Evolutionary conservation across 2,329 filamentous ascomycete genomes (phyloP).

Genomic region (Colletotrichum viniferum): DNA sequence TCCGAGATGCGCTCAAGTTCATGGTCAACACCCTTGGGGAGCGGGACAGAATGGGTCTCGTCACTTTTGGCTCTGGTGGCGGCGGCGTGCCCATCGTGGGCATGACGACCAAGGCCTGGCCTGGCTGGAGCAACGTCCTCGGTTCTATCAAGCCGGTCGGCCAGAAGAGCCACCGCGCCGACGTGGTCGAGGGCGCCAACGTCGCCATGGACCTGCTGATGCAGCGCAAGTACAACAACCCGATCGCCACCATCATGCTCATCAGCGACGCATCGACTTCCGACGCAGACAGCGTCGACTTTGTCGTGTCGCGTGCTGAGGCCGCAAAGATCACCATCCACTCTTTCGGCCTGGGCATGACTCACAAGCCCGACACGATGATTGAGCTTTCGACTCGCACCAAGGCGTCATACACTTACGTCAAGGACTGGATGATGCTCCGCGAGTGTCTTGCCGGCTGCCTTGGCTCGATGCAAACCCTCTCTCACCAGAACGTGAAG

Average conservation of each 20-base stretch:
- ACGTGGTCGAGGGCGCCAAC: slow-evolving; percentile 97
- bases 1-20: slow-evolving; percentile 90
- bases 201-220: slow-evolving; percentile 98
- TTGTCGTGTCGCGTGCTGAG: slow-evolving; percentile 94
- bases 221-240: slow-evolving; percentile 96
- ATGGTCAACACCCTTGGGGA: slow-evolving; percentile 90
- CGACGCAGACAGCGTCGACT: slow-evolving; percentile 94
- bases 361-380: slow-evolving; percentile 98
- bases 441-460: slow-evolving; percentile 95
- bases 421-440: slow-evolving; percentile 99
- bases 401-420: slow-evolving; percentile 96
- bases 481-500: slow-evolving; percentile 98
- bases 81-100: slow-evolving; percentile 95
- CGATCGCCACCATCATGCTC: slow-evolving; percentile 91
- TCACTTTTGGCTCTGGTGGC: slow-evolving; percentile 93
- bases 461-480: slow-evolving; percentile 86
- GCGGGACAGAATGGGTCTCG: slow-evolving; percentile 93
- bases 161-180: slow-evolving; percentile 94
- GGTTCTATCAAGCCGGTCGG: slow-evolving; percentile 90
- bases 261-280: slow-evolving; percentile 98
- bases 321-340: slow-evolving; percentile 97
- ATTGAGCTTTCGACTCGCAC: slow-evolving; percentile 95
- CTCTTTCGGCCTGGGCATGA: slow-evolving; percentile 94
- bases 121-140: slow-evolving; percentile 86
- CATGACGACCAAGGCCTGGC: slow-evolving; percentile 96